Evolutionary conservation across 208 protist genomes (phyloP).

Genomic region (Crithidia fasciculata): DNA sequence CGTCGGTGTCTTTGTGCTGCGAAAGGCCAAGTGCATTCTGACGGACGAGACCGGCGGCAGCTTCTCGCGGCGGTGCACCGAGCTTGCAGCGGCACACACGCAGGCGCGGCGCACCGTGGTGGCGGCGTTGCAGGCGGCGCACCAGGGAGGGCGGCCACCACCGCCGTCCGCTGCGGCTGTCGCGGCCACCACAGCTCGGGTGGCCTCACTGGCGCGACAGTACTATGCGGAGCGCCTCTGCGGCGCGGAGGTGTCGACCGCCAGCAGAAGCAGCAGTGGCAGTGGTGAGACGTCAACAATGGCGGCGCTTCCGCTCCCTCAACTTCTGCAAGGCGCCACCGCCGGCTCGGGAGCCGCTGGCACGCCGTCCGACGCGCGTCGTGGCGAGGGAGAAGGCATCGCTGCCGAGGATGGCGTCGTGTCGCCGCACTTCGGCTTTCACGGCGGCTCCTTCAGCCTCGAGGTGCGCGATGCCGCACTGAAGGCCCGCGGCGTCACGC

Average conservation of each 20-base stretch:
- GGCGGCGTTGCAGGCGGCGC: not conserved
- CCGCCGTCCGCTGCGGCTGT: constrained; percentile 5
- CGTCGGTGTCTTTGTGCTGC: constrained; percentile 72
- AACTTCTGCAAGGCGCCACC: no score
- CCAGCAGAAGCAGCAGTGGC: no score
- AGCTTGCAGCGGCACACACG: constrained; percentile 31
- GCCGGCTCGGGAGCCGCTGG: no score
- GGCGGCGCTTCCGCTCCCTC: not conserved
- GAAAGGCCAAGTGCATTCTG: constrained; percentile 72
- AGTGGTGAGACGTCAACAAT: no score
- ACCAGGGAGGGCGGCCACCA: not conserved
- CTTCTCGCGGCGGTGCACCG: constrained; percentile 43
- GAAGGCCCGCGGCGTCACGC: constrained; percentile 45
- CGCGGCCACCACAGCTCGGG: constrained; percentile 3
- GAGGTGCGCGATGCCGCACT: constrained; percentile 63
- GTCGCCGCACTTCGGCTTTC: constrained; percentile 35
- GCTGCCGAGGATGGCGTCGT: not conserved
- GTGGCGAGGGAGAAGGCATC: not conserved
- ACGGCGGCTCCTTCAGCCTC: constrained; percentile 65
- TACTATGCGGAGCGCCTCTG: constrained; percentile 6
- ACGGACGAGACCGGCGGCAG: constrained; percentile 43
- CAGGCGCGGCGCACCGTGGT: constrained; percentile 19
- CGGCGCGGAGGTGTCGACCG: not conserved
- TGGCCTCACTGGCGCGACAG: constrained; percentile 4
- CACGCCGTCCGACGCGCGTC: no score